A percentile compares a stretch with the other conserved stretches of the same genome.
Conservation (phyloP, 2,329 filamentous ascomycete genomes). For the Aspergillus pseudoglaucus region DNA sequence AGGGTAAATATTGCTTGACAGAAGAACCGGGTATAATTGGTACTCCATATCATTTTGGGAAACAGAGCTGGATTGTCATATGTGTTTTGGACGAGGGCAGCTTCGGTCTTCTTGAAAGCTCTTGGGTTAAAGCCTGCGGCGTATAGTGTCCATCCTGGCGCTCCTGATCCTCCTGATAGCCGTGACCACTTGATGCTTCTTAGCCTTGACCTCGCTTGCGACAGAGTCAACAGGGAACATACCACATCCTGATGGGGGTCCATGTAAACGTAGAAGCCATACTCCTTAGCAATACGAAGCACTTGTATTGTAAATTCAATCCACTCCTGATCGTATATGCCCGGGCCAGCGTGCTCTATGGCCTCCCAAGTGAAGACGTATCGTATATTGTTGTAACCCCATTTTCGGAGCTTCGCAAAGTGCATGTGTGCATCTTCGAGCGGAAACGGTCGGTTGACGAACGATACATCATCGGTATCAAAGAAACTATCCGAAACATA, state of each 20-base stretch:
- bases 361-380: slow-evolving; percentile 99
- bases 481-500: slow-evolving; percentile 76
- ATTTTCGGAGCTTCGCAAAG: slow-evolving; percentile 77
- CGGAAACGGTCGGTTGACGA: slow-evolving; percentile 77
- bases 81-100: slow-evolving; percentile 90
- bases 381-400: slow-evolving; percentile 92
- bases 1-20: slow-evolving; percentile 88
- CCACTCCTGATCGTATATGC: slow-evolving; percentile 88
- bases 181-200: slow-evolving; percentile 67
- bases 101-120: slow-evolving; percentile 78
- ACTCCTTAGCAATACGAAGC: slow-evolving; percentile 74
- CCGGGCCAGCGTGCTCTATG: slow-evolving; percentile 87
- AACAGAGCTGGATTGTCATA: slow-evolving; percentile 78
- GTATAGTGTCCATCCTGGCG: slow-evolving; percentile 96
- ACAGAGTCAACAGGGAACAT: slow-evolving; percentile 34
- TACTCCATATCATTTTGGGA: slow-evolving; percentile 99
- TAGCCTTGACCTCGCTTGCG: slow-evolving; percentile 16
- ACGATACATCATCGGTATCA: slow-evolving; percentile 84
- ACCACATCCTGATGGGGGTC: slow-evolving; percentile 97
- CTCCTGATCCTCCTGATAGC: slow-evolving; percentile 88
- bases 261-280: slow-evolving; percentile 96
- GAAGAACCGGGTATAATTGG: slow-evolving; percentile 85
- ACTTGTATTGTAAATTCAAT: slow-evolving; percentile 85
- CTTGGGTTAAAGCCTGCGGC: slow-evolving; percentile 85
- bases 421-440: slow-evolving; percentile 77